Evolutionary conservation across 2,329 filamentous ascomycete species (phyloP), one percentile per base, ranked within the genome.

Genomic region (Colletotrichum sp.): DNA sequence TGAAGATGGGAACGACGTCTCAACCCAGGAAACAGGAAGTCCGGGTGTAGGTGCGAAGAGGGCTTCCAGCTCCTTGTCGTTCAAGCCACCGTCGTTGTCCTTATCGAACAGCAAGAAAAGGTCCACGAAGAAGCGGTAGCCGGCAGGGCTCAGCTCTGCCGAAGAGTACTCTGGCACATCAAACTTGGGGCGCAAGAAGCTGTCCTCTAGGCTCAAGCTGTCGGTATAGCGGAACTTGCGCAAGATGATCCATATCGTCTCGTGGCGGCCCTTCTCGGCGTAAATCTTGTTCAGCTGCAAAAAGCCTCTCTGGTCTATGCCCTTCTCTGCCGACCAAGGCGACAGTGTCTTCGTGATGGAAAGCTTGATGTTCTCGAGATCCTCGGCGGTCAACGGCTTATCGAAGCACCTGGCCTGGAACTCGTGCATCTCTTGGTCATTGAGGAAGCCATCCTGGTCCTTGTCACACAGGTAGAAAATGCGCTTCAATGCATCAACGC

Each of bases 161-260:
- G 96, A 99, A 1, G 96, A 94, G 82, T 94, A 96, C 73, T 96
- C 94, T 0, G 97, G 95, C 0, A 99, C 96, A 9, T 99, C 97
- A 78, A 99, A 96, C 80, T 95, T 98, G 18, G 97, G 97, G 80
- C 96, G 95, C 28, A 99, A 89, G 82, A 98, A 99, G 79, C 90
- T 95, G 82, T 99, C 96, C 81, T 96, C 95, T 52, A 99, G 87
- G 77, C 95, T 98, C 63, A 99, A 87, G 83, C 96, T 98, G 86
- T 99, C 97, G 0, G 96, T 98, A 82, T 99, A 99, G 81, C 98
- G 95, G 80, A 98, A 98, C 79, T 97, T 96, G 73, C 97, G 92
- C 77, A 99, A 86, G 76, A 99, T 98, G 77, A 98, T 96, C 97
- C 97, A 99, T 59, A 99, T 97, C 0, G 97, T 99, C 86, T 99